Evolutionary conservation across 257 asterid genomes (phyloP).

Genomic region (Coffea canephora): DNA sequence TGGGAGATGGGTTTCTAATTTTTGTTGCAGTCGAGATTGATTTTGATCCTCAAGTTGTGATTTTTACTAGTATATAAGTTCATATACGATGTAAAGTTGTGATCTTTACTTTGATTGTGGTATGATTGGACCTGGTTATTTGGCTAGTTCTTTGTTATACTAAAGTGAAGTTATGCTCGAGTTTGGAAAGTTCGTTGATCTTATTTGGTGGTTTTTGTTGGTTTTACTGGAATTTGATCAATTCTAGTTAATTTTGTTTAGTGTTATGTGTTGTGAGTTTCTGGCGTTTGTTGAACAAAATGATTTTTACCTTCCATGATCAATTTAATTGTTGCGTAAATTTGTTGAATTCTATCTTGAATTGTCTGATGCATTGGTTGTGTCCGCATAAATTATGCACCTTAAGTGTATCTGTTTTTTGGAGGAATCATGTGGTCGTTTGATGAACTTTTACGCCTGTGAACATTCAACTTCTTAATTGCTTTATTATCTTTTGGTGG

Average conservation of each 20-base stretch:
- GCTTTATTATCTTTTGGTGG: background rate
- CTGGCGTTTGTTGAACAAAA: constrained; percentile 14
- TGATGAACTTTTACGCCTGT: background rate
- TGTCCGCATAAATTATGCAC: background rate
- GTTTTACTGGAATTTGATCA: background rate
- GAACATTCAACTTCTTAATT: background rate
- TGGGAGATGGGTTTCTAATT: background rate
- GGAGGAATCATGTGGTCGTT: background rate
- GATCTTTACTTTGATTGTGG: constrained; percentile 14
- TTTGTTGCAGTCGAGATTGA: background rate
- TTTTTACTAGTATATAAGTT: constrained; percentile 8
- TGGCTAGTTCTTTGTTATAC: constrained; percentile 1
- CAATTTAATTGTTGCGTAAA: background rate
- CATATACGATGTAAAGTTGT: constrained; percentile 5
- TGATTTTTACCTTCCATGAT: background rate
- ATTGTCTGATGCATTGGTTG: constrained; percentile 4
- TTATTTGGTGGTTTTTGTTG: background rate
- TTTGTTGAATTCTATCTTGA: background rate
- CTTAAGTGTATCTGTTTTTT: background rate
- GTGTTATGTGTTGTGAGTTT: background rate
- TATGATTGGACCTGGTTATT: background rate
- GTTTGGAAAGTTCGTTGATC: background rate
- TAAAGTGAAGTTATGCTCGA: constrained; percentile 4
- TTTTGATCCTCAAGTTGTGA: constrained; percentile 5
- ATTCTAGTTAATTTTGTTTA: background rate